phyloP scores from a whole-genome alignment of 2,329 filamentous ascomycete genomes.

The Penicillium corylophilum region DNA sequence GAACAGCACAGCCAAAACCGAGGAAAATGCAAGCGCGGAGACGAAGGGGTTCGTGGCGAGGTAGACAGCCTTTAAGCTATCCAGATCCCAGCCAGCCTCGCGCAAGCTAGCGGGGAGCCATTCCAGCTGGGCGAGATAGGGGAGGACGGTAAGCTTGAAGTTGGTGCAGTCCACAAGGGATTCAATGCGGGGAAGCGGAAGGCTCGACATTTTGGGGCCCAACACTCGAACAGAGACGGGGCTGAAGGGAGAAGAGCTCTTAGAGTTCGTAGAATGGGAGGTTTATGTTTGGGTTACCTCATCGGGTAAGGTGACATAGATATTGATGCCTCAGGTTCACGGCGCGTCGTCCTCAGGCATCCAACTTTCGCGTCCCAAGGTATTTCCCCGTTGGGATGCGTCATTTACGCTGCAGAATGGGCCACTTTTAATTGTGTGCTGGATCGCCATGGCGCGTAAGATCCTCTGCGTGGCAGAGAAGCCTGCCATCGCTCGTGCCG shows the following conservation, averaged over 20 bases:
- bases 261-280: not conserved
- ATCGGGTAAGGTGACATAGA: slow-evolving; percentile 12
- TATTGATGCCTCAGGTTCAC: slow-evolving; percentile 12
- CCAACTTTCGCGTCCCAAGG: slow-evolving; percentile 19
- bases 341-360: slow-evolving; percentile 12
- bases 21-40: slow-evolving; percentile 67
- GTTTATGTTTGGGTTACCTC: slow-evolving; percentile 22
- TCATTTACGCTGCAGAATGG: slow-evolving; percentile 7
- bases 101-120: slow-evolving; percentile 66
- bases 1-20: slow-evolving; percentile 70
- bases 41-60: slow-evolving; percentile 82
- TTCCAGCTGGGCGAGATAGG: slow-evolving; percentile 69
- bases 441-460: slow-evolving; percentile 45
- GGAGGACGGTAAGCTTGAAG: slow-evolving; percentile 70
- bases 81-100: slow-evolving; percentile 59
- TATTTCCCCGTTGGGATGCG: slow-evolving; percentile 12
- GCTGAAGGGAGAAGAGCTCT: slow-evolving; percentile 7
- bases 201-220: slow-evolving; percentile 51
- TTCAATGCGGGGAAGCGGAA: slow-evolving; percentile 64
- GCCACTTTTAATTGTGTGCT: slow-evolving; percentile 6
- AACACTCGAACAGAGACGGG: not conserved
- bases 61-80: slow-evolving; percentile 70
- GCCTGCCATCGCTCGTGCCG: slow-evolving; percentile 92
- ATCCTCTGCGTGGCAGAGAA: slow-evolving; percentile 81
- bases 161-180: slow-evolving; percentile 73